A percentile compares a stretch with the other conserved stretches of the same genome.
Conservation (phyloP, 2,329 filamentous ascomycete species). For the Ophiosphaerella narmari region DNA sequence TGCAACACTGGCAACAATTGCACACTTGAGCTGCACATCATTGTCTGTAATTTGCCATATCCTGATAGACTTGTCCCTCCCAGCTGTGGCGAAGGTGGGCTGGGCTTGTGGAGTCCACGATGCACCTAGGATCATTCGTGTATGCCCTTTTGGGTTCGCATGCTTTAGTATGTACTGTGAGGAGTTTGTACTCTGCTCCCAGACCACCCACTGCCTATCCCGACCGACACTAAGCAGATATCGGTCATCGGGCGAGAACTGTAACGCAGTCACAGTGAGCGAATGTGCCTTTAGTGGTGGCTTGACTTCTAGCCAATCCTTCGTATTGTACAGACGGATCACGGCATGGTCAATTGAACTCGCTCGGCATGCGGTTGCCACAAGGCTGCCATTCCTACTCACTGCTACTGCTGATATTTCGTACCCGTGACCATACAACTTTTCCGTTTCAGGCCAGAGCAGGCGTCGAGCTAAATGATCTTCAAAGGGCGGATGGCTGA, state of each 20-base stretch:
- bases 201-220: slow-evolving; percentile 90
- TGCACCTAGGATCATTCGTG: slow-evolving; percentile 88
- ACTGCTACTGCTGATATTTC: slow-evolving; percentile 88
- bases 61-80: slow-evolving; percentile 81
- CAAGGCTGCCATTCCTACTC: slow-evolving; percentile 71
- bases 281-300: slow-evolving; percentile 84
- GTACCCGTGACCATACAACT: slow-evolving; percentile 96
- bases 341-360: slow-evolving; percentile 94
- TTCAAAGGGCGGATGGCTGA: slow-evolving; percentile 80
- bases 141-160: slow-evolving; percentile 81
- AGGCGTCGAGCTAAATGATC: slow-evolving; percentile 88
- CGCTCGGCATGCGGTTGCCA: slow-evolving; percentile 92
- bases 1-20: slow-evolving; percentile 26
- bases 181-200: slow-evolving; percentile 56
- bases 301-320: slow-evolving; percentile 82
- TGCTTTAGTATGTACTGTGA: slow-evolving; percentile 62
- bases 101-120: slow-evolving; percentile 67
- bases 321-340: slow-evolving; percentile 86
- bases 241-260: slow-evolving; percentile 75
- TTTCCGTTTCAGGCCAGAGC: slow-evolving; percentile 94
- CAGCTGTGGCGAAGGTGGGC: slow-evolving; percentile 78
- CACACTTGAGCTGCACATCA: slow-evolving; percentile 28
- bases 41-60: slow-evolving; percentile 54
- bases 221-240: slow-evolving; percentile 86
- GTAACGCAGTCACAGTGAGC: slow-evolving; percentile 80